Conservation (phyloP, 2,329 filamentous ascomycete genomes). For the Curvularia spicifera region DNA sequence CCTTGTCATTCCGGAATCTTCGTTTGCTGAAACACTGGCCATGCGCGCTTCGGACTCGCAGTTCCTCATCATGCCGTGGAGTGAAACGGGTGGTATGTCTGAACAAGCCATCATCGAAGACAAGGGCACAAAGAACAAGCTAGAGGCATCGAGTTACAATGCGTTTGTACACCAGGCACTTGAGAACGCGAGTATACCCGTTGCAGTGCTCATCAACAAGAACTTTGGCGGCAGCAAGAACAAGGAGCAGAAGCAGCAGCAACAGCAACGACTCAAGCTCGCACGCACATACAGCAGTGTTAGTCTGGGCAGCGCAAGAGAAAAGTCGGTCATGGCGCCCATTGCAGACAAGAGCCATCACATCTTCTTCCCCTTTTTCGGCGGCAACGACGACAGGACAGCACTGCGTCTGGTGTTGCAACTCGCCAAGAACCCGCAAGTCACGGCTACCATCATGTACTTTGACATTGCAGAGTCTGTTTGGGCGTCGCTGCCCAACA, state of each 20-base stretch:
- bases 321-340: conserved; percentile 62
- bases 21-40: conserved; percentile 78
- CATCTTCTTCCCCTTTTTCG: conserved; percentile 86
- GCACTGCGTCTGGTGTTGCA: conserved; percentile 84
- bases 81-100: conserved; percentile 75
- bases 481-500: conserved; percentile 18
- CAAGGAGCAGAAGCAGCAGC: conserved; percentile 32
- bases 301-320: conserved; percentile 62
- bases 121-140: conserved; percentile 63
- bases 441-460: conserved; percentile 78
- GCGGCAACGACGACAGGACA: conserved; percentile 79
- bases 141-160: conserved; percentile 69
- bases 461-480: conserved; percentile 51
- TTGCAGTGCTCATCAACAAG: conserved; percentile 81
- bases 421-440: conserved; percentile 76
- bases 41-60: conserved; percentile 67
- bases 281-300: conserved; percentile 41
- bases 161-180: conserved; percentile 76
- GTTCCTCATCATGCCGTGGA: conserved; percentile 86
- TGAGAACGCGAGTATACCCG: conserved; percentile 67
- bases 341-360: conserved; percentile 76
- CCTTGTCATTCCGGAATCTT: conserved; percentile 76
- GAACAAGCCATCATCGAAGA: conserved; percentile 63
- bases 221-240: conserved; percentile 62
- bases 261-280: conserved; percentile 22